Conservation (phyloP, 371 early-diverging fungal genomes). For the Mycotypha africana region DNA sequence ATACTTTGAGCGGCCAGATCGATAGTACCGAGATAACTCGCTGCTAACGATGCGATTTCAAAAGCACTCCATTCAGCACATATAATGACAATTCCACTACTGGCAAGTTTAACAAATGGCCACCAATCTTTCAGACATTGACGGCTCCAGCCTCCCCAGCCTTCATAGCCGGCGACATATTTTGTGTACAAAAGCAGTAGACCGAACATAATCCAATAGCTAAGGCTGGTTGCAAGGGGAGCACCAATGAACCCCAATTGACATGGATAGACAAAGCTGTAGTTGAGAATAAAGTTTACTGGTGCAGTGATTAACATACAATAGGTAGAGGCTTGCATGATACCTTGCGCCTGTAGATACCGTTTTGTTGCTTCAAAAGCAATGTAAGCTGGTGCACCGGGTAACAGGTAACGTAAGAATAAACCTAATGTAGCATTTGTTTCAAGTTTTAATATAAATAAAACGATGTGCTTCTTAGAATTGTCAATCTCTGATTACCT, state of each 20-base stretch:
- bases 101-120: slow-evolving; percentile 65
- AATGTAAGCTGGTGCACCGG: slow-evolving; percentile 71
- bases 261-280: slow-evolving; percentile 65
- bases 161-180: slow-evolving; percentile 60
- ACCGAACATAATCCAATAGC: slow-evolving; percentile 66
- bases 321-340: slow-evolving; percentile 76
- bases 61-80: slow-evolving; percentile 74
- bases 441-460: background rate
- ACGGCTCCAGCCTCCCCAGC: slow-evolving; percentile 85
- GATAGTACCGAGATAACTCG: slow-evolving; percentile 70
- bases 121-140: slow-evolving; percentile 61
- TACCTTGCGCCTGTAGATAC: slow-evolving; percentile 80
- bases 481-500: no score
- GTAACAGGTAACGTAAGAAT: slow-evolving; percentile 63
- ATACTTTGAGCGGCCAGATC: slow-evolving; percentile 86
- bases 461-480: background rate
- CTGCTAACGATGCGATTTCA: slow-evolving; percentile 42
- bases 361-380: slow-evolving; percentile 76
- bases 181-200: slow-evolving; percentile 58
- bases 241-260: slow-evolving; percentile 80
- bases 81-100: slow-evolving; percentile 67
- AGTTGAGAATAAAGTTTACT: slow-evolving; percentile 71
- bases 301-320: slow-evolving; percentile 69
- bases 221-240: slow-evolving; percentile 72
- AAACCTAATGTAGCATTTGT: slow-evolving; percentile 31